phyloP scores from a whole-genome alignment of 805 yeast genomes.

The Kluyveromyces nonfermentans region DNA sequence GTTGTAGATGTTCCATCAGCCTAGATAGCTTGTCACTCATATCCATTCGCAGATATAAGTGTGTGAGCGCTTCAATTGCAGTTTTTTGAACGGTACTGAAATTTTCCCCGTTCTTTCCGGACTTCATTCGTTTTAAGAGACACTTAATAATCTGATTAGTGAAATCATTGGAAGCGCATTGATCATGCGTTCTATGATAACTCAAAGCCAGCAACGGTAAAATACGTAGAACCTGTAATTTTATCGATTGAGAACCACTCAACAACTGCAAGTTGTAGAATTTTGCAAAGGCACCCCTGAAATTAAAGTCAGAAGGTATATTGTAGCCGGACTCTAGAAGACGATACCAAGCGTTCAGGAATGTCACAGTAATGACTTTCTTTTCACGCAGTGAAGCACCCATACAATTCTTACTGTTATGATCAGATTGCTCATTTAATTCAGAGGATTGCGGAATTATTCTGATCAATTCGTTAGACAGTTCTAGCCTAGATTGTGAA shows the following conservation, averaged over 20 bases:
- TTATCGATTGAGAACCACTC: slow-evolving; percentile 9
- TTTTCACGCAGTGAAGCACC: slow-evolving; percentile 11
- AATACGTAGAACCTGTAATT: slow-evolving; percentile 7
- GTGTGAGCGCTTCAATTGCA: slow-evolving; percentile 14
- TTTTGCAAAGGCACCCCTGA: slow-evolving; percentile 18
- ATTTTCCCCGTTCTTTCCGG: slow-evolving; percentile 2
- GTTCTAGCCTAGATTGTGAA: slow-evolving; percentile 1
- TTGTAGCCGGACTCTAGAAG: slow-evolving; percentile 16
- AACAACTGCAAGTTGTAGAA: slow-evolving; percentile 18
- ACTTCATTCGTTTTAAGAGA: slow-evolving; percentile 6
- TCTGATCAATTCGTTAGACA: slow-evolving; percentile 14
- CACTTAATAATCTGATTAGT: slow-evolving; percentile 12
- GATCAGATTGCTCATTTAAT: slow-evolving; percentile 4
- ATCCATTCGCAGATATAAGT: slow-evolving; percentile 10
- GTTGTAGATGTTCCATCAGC: too few relatives aligned
- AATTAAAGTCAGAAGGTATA: slow-evolving; percentile 11
- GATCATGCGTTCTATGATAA: not conserved
- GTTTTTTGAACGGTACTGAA: slow-evolving; percentile 5
- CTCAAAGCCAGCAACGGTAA: slow-evolving; percentile 11
- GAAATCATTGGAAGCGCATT: slow-evolving; percentile 4
- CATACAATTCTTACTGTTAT: slow-evolving; percentile 1
- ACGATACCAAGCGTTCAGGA: slow-evolving; percentile 18
- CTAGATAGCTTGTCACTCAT: not conserved
- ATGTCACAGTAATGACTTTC: slow-evolving; percentile 11
- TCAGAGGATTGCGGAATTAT: slow-evolving; percentile 14